These are phyloP conservation scores for Coemansia sp. DNA, from an alignment of 192 early-diverging fungal species.

Conservation along the genomic window DNA sequence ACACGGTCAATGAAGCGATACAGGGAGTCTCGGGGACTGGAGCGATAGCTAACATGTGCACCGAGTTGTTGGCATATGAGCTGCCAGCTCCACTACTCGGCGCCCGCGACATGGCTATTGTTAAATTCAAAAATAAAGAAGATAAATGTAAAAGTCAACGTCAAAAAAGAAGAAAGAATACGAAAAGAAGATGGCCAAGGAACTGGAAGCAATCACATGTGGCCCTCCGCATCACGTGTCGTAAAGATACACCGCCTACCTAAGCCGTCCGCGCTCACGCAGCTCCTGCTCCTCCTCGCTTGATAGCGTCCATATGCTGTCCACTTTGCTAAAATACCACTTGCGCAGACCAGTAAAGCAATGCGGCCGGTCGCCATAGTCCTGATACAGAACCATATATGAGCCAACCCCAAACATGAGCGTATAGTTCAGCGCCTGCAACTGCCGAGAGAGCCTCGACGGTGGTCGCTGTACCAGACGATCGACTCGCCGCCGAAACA, in stretches of 20 bases:
- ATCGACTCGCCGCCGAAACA: slow-evolving; percentile 50
- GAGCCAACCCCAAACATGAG: slow-evolving; percentile 53
- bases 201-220: too few relatives aligned
- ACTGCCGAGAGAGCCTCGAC: slow-evolving; percentile 39
- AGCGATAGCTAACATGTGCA: background rate
- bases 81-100: slow-evolving; percentile 1
- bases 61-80: background rate
- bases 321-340: slow-evolving; percentile 52
- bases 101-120: slow-evolving; percentile 1
- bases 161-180: background rate
- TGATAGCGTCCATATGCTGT: slow-evolving; percentile 48
- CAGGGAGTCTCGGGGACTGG: slow-evolving; percentile 4
- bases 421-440: slow-evolving; percentile 48
- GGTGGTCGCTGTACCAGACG: slow-evolving; percentile 40
- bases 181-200: too few relatives aligned
- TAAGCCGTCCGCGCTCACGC: slow-evolving; percentile 48
- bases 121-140: background rate
- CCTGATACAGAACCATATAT: slow-evolving; percentile 50
- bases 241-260: background rate
- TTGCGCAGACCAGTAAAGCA: slow-evolving; percentile 50
- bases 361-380: slow-evolving; percentile 45
- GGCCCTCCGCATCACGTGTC: too few relatives aligned
- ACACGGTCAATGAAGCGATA: background rate
- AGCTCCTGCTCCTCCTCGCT: slow-evolving; percentile 54
- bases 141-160: background rate